Conservation (phyloP, 805 yeast species). For the Saccharomycopsis fibuligera region DNA sequence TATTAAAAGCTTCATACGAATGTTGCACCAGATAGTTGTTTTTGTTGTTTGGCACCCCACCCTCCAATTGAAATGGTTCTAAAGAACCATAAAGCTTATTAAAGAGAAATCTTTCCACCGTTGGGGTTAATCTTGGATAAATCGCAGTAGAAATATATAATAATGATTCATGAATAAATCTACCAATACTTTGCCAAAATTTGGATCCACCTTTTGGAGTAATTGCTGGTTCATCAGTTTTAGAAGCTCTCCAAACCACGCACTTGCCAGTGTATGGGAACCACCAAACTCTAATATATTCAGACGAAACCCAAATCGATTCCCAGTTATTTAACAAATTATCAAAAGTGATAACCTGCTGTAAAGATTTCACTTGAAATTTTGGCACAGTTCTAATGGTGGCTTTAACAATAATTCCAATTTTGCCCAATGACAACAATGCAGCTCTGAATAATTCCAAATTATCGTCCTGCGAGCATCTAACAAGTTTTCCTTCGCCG, state of each 20-base stretch:
- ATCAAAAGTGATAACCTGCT: constrained; percentile 75
- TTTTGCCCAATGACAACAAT: constrained; percentile 78
- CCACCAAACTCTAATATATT: constrained; percentile 95
- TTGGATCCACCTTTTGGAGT: not conserved
- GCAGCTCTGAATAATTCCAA: constrained; percentile 74
- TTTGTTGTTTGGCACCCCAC: constrained; percentile 34
- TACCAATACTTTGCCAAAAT: constrained; percentile 39
- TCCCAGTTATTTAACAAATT: constrained; percentile 65
- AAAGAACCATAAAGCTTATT: constrained; percentile 74
- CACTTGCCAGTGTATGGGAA: constrained; percentile 86
- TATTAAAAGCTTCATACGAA: constrained; percentile 81
- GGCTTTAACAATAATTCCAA: constrained; percentile 82
- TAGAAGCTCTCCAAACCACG: constrained; percentile 84
- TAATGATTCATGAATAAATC: constrained; percentile 72
- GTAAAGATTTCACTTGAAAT: constrained; percentile 72
- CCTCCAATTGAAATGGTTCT: constrained; percentile 49
- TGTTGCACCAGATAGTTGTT: constrained; percentile 51
- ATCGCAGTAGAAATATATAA: constrained; percentile 74
- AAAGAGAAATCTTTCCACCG: constrained; percentile 79
- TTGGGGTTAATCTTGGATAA: constrained; percentile 73
- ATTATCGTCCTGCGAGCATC: constrained; percentile 59
- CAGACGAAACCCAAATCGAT: constrained; percentile 79
- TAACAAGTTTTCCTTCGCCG: constrained; percentile 66
- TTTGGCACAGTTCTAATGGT: constrained; percentile 81
- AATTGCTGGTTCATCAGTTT: constrained; percentile 42